Conservation (phyloP, 306 rosid species). For the Rosa chinensis region DNA sequence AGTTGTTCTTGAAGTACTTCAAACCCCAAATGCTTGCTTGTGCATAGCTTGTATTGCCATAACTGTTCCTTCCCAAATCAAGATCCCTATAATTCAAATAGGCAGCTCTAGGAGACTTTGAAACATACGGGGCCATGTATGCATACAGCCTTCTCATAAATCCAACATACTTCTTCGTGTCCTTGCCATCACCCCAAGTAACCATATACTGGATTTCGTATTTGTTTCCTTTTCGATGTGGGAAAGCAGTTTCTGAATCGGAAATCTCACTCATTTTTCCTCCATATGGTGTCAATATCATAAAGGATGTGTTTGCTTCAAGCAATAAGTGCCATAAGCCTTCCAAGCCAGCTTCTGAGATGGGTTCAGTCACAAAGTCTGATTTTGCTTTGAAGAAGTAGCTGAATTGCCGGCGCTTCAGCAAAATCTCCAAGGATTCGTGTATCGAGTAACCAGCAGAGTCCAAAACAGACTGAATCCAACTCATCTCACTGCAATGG, state of each 20-base stretch:
- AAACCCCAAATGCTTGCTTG: slow-evolving; percentile 51
- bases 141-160: slow-evolving; percentile 57
- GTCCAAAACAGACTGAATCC: slow-evolving; percentile 64
- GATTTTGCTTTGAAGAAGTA: slow-evolving; percentile 69
- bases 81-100: slow-evolving; percentile 75
- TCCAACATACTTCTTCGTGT: slow-evolving; percentile 32
- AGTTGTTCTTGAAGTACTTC: slow-evolving; percentile 70
- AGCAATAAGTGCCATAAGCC: slow-evolving; percentile 46
- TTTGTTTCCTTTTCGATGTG: slow-evolving; percentile 67
- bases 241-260: slow-evolving; percentile 56
- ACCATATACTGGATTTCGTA: slow-evolving; percentile 54
- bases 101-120: slow-evolving; percentile 67
- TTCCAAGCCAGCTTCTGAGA: slow-evolving; percentile 47
- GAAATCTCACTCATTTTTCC: slow-evolving; percentile 58
- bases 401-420: slow-evolving; percentile 38
- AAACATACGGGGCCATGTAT: slow-evolving; percentile 61
- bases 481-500: slow-evolving; percentile 56
- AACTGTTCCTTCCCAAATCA: slow-evolving; percentile 32
- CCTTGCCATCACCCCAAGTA: slow-evolving; percentile 43
- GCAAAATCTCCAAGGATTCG: slow-evolving; percentile 49
- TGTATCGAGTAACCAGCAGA: slow-evolving; percentile 47
- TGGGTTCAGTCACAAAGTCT: slow-evolving; percentile 55
- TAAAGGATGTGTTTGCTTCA: slow-evolving; percentile 38
- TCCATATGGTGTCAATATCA: slow-evolving; percentile 62
- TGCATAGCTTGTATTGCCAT: slow-evolving; percentile 11